phyloP scores from a whole-genome alignment of 2,329 filamentous ascomycete species.

The Colletotrichum tropicicola region DNA sequence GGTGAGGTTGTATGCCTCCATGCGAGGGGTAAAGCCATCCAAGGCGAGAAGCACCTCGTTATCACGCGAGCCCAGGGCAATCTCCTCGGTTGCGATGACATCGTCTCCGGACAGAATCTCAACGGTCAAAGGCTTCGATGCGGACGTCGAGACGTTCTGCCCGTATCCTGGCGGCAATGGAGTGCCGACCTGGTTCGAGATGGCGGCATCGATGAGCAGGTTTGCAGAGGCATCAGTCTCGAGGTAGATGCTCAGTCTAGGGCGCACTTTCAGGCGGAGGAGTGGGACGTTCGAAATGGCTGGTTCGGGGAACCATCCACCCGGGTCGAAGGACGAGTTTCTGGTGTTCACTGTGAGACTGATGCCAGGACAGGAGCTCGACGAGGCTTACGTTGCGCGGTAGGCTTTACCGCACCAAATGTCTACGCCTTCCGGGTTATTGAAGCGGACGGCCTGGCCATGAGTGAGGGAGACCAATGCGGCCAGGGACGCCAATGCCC shows the following conservation, averaged over 20 bases:
- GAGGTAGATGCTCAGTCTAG: constrained; percentile 57
- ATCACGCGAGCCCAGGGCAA: constrained; percentile 45
- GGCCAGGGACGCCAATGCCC: not conserved
- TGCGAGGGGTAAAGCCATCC: constrained; percentile 42
- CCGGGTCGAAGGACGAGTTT: constrained; percentile 53
- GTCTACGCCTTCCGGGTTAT: constrained; percentile 22
- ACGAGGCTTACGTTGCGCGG: constrained; percentile 14
- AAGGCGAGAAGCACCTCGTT: constrained; percentile 49
- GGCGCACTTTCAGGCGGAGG: constrained; percentile 52
- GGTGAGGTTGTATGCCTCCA: constrained; percentile 48
- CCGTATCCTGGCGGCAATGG: constrained; percentile 38
- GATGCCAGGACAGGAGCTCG: not conserved
- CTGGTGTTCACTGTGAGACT: constrained; percentile 25
- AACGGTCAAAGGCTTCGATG: constrained; percentile 44
- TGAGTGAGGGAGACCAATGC: not conserved
- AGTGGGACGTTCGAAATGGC: constrained; percentile 41
- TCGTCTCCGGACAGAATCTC: constrained; percentile 39
- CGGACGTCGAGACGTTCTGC: constrained; percentile 32
- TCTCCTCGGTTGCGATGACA: constrained; percentile 43
- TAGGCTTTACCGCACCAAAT: constrained; percentile 29
- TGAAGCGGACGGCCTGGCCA: constrained; percentile 19
- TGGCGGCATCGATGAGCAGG: constrained; percentile 52
- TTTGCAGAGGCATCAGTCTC: constrained; percentile 49
- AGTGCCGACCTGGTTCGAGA: constrained; percentile 51
- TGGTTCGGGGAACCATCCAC: constrained; percentile 51